Evolutionary conservation across 2,329 filamentous ascomycete genomes (phyloP).

Genomic region (Colletotrichum falcatum): DNA sequence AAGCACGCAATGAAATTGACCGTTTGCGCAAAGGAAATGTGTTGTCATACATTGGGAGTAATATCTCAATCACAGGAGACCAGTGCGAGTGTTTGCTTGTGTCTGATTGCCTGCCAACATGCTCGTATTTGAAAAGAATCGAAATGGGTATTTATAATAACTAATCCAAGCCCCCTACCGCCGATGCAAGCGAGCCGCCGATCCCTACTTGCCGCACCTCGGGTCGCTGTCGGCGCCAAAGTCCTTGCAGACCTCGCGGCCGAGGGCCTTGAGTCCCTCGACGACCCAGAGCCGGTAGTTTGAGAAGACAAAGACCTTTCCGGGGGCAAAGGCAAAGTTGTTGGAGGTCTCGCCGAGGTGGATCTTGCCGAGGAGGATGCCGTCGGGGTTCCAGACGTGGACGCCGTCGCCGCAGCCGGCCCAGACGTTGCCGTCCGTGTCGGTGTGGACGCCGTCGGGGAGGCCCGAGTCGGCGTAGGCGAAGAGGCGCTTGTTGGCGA

Average conservation of each 20-base stretch:
- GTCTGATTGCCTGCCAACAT: background rate
- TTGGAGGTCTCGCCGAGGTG: constrained; percentile 55
- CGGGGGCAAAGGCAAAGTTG: constrained; percentile 61
- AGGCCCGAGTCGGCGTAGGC: constrained; percentile 60
- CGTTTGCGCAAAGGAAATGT: background rate
- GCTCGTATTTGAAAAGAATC: background rate
- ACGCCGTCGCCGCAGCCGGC: constrained; percentile 62
- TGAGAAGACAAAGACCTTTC: constrained; percentile 61
- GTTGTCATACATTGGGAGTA: background rate
- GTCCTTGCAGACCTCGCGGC: constrained; percentile 44
- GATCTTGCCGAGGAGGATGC: constrained; percentile 60
- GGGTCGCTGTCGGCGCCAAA: constrained; percentile 40
- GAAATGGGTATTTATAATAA: background rate
- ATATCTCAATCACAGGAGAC: too few species aligned
- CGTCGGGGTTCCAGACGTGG: constrained; percentile 60
- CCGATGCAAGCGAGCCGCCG: background rate
- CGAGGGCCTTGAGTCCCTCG: constrained; percentile 39
- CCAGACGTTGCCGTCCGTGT: constrained; percentile 61
- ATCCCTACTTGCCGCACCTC: constrained; percentile 5
- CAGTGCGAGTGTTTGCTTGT: too few species aligned
- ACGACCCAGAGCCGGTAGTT: constrained; percentile 56
- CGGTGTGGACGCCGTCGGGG: constrained; percentile 61
- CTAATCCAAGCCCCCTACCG: background rate
- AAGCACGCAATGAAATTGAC: background rate
- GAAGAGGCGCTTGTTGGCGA: constrained; percentile 60